Evolutionary conservation across 2,329 filamentous ascomycete genomes (phyloP), one percentile per base, ranked within the genome.

Genomic region (Nemania diffusa): DNA sequence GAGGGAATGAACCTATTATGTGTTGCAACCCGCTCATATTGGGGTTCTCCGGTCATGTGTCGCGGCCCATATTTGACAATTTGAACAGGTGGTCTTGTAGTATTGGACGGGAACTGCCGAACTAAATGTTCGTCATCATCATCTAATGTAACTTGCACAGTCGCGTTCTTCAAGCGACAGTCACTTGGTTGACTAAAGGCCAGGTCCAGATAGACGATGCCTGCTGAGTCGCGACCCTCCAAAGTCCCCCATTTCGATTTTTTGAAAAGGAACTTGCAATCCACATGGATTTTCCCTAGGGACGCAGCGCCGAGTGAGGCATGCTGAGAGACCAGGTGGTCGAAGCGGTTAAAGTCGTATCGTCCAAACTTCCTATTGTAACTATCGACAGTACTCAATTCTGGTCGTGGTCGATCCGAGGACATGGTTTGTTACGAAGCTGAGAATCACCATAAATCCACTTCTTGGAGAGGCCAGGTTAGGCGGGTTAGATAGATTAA

Each of bases 161-260:
- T 73, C 11, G 75, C 72, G 27, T 37, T 71, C 50, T 69, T 73
- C 9, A 77, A 69, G 15, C 70, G 72, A 51, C 72, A 74, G 15
- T 71, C 71, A 2, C 50, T 60, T 13, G 74, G 73, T 22, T 76
- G 70, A 2, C 63, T 70, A 50, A 77, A 77, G 9, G 63, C 63
- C 5, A 77, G 52, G 26, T 76, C 73, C 9, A 77, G 32, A 48
- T 77, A 77, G n/a, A 77, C 65, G 26, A 77, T 71, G 11, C 75
- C 75, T 2, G 71, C 75, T 8, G 73, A 72, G 20, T 73, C 55
- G 8, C 61, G 65, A 0, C 56, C 57, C 15, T 64, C 65, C 6
- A 76, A 57, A 8, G 74, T 69, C 3, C 75, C 75, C 75, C 75
- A 77, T 64, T 70, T 70, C 1, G 75, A 76, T 44, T 74, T 74